A percentile compares a stretch with the other conserved stretches of the same genome.
These are phyloP conservation scores for Ceriops decandra DNA, from an alignment of 345 rosid species.

Conservation along the genomic window DNA sequence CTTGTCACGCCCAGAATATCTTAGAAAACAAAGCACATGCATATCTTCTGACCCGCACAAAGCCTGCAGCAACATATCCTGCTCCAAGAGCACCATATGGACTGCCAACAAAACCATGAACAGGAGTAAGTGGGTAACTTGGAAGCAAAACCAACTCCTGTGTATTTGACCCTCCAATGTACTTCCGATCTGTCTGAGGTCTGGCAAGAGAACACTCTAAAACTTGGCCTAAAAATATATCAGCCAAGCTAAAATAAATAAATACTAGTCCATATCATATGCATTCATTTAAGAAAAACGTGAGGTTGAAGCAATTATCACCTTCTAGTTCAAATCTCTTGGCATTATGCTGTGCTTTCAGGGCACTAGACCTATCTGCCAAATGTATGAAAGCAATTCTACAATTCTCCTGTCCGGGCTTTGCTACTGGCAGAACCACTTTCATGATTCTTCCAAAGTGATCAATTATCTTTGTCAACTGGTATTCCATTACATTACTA, in stretches of 20 bases:
- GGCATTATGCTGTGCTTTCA: conserved; percentile 80
- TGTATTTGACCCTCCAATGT: conserved; percentile 40
- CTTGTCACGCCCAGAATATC: not conserved
- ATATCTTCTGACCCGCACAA: conserved; percentile 59
- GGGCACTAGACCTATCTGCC: conserved; percentile 81
- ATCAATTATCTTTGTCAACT: conserved; percentile 67
- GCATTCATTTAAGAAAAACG: conserved; percentile 4
- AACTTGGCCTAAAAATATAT: conserved; percentile 53
- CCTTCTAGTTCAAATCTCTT: conserved; percentile 93
- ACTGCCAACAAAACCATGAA: conserved; percentile 71
- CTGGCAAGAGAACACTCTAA: conserved; percentile 93
- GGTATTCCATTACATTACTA: conserved; percentile 65
- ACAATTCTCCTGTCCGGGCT: conserved; percentile 74
- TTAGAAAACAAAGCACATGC: not conserved
- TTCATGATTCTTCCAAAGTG: conserved; percentile 76
- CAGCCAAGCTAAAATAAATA: conserved; percentile 12
- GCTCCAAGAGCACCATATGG: conserved; percentile 55
- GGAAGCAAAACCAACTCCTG: conserved; percentile 64
- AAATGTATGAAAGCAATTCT: conserved; percentile 92
- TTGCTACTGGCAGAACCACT: conserved; percentile 86
- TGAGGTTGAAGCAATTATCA: conserved; percentile 21
- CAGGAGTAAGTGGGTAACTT: conserved; percentile 58
- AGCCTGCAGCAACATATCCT: conserved; percentile 65
- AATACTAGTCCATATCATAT: not conserved
- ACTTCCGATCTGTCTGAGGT: conserved; percentile 85